Evolutionary conservation across 2,329 filamentous ascomycete genomes (phyloP), one percentile per base, ranked within the genome.

Genomic region (Rasamsonia emersonii): DNA sequence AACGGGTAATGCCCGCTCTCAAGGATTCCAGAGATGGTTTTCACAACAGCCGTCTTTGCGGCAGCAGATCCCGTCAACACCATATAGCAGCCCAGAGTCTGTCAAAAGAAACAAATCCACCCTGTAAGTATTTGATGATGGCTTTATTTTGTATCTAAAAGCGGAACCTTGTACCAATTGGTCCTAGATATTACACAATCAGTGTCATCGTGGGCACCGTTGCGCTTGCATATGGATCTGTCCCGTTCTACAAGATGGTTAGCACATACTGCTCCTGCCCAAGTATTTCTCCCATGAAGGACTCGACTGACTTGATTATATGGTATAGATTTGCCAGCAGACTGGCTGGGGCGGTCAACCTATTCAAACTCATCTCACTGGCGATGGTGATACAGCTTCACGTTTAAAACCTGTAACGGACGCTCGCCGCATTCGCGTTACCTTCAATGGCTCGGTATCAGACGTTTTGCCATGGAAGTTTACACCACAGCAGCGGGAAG

Each of bases 381-480:
- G 65, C 41, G 62, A 70, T 37, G 68, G 65, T 40, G 82, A 93
- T 56, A 75, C 83, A 16, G 75, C 88, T 20, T 71, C 72, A 29
- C 83, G 88, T 34, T 74, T 98, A 26, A 73, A 78, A 28, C 91
- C 91, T 10, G 79, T 95, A 23, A 83, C 77, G 11, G 71, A 77
- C 46, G 82, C 84, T 37, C 83, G 83, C 46, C 83, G 91, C 33
- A 81, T 98, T 50, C 83, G 86, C 39, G 89, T 98, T 43, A 96
- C 88, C 16, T 98, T 98, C 73, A 91, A 86, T 53, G 84, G 88
- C 28, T 93, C 86, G 17, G 88, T 95, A 1, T 96, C 89, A 1
- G 91, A 96, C 55, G 79, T 94, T 1, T 72, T 98, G 17, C 88
- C 89, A 1, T 98, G 91, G 91, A 95, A 95, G 58, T 98, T 98